These are phyloP conservation scores for Monosporozyma yasuniensis DNA, from an alignment of 805 yeast genomes.

Conservation along the genomic window DNA sequence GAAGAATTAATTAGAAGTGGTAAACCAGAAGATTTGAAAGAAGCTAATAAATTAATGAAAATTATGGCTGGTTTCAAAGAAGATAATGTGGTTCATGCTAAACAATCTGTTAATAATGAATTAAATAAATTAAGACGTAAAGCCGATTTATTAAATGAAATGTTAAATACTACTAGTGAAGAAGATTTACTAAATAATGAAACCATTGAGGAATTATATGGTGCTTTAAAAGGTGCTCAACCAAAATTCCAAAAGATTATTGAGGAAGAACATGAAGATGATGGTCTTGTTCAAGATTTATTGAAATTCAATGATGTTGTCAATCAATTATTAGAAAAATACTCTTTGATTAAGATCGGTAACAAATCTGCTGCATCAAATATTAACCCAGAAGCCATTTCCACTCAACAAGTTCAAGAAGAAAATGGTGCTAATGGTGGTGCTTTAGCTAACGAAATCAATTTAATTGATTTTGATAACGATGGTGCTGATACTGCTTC, in stretches of 20 bases:
- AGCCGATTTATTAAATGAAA: slow-evolving; percentile 78
- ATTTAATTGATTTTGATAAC: slow-evolving; percentile 71
- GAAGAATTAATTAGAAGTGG: slow-evolving; percentile 95
- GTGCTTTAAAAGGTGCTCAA: slow-evolving; percentile 71
- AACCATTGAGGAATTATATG: slow-evolving; percentile 68
- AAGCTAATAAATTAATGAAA: slow-evolving; percentile 94
- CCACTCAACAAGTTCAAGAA: slow-evolving; percentile 14
- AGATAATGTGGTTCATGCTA: slow-evolving; percentile 56
- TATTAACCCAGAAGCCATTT: slow-evolving; percentile 34
- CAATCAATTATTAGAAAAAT: slow-evolving; percentile 59
- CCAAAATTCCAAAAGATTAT: slow-evolving; percentile 81
- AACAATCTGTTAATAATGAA: slow-evolving; percentile 74
- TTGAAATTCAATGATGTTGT: slow-evolving; percentile 67
- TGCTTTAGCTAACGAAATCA: slow-evolving; percentile 36
- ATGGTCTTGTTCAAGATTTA: slow-evolving; percentile 55
- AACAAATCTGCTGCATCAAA: slow-evolving; percentile 45
- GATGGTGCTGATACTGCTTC: slow-evolving; percentile 28
- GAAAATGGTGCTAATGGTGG: slow-evolving; percentile 27
- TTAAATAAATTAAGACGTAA: slow-evolving; percentile 76
- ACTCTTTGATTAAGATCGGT: slow-evolving; percentile 50
- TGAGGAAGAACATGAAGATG: slow-evolving; percentile 68
- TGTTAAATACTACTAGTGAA: slow-evolving; percentile 50
- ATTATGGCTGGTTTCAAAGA: slow-evolving; percentile 96
- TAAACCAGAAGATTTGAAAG: slow-evolving; percentile 87
- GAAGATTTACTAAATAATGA: slow-evolving; percentile 39